Evolutionary conservation across 2,329 filamentous ascomycete species (phyloP).

Genomic region (Calonectria hawksworthii): DNA sequence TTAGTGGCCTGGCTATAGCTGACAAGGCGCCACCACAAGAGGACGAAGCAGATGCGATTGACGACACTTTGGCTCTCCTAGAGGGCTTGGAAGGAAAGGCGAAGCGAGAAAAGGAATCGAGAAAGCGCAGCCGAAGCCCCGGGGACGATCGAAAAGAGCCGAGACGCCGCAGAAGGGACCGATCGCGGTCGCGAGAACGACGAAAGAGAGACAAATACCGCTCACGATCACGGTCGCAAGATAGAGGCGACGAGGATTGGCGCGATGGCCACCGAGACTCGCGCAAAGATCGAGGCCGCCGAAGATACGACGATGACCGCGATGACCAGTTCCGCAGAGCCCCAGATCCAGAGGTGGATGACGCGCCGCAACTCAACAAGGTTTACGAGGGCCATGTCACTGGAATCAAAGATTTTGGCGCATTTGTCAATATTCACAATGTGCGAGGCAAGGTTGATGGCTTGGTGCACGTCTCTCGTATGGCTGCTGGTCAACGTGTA

Average conservation of each 20-base stretch:
- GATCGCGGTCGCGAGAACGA: conserved; percentile 60
- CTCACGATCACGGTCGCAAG: conserved; percentile 55
- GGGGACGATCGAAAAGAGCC: conserved; percentile 61
- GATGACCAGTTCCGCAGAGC: conserved; percentile 75
- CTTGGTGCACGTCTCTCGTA: conserved; percentile 91
- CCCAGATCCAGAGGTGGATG: conserved; percentile 83
- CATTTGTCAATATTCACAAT: conserved; percentile 91
- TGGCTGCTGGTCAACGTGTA: conserved; percentile 86
- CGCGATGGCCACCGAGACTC: conserved; percentile 51
- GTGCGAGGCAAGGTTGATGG: conserved; percentile 92
- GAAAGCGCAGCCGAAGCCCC: conserved; percentile 73
- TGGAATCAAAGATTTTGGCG: conserved; percentile 94
- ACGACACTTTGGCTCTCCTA: conserved; percentile 93
- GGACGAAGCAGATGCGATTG: conserved; percentile 75
- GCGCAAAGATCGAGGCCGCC: conserved; percentile 53
- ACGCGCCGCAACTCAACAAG: conserved; percentile 85
- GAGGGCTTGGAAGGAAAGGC: conserved; percentile 84
- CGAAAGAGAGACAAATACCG: conserved; percentile 51
- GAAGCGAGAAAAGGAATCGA: conserved; percentile 61
- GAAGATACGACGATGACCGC: conserved; percentile 58
- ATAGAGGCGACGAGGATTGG: conserved; percentile 62
- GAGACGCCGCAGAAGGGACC: conserved; percentile 56
- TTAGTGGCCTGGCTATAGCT: conserved; percentile 89
- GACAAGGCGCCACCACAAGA: conserved; percentile 72
- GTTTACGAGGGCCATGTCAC: conserved; percentile 92